phyloP scores from a whole-genome alignment of 208 protist genomes.

The Trypanosomatidae sp. region DNA sequence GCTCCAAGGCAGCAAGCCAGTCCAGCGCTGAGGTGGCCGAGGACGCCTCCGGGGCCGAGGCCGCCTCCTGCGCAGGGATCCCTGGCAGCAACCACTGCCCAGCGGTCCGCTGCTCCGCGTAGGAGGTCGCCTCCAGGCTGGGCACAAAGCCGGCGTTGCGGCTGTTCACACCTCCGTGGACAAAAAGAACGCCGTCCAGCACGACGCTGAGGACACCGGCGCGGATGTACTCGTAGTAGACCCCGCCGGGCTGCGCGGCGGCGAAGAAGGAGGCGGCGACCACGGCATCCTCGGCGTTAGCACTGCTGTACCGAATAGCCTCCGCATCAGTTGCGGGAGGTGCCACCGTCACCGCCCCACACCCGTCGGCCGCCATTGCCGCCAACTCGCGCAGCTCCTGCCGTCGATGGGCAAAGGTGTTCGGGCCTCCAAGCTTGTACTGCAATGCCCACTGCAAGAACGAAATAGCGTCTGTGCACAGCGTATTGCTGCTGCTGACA shows the following conservation, averaged over 20 bases:
- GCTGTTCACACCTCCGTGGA: constrained; percentile 76
- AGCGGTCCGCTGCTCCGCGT: constrained; percentile 18
- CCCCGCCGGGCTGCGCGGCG: constrained; percentile 53
- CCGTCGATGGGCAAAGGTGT: constrained; percentile 66
- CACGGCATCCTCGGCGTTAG: constrained; percentile 30
- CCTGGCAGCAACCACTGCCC: constrained; percentile 33
- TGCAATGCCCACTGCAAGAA: constrained; percentile 71
- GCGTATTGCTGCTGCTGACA: background rate
- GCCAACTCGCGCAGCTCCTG: constrained; percentile 49
- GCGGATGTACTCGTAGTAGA: constrained; percentile 78
- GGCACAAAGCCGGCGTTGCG: constrained; percentile 76
- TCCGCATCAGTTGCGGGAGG: background rate
- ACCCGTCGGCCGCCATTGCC: background rate
- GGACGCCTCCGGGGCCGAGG: background rate
- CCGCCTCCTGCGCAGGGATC: background rate
- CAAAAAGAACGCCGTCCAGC: constrained; percentile 77
- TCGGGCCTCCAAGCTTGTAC: constrained; percentile 62
- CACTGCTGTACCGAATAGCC: background rate
- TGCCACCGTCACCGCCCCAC: background rate
- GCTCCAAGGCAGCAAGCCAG: constrained; percentile 61
- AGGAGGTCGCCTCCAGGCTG: constrained; percentile 16
- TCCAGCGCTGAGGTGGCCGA: constrained; percentile 25
- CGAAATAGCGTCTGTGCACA: constrained; percentile 27
- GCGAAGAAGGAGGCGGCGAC: constrained; percentile 75
- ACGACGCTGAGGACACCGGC: constrained; percentile 46